Evolutionary conservation across 2,329 filamentous ascomycete species (phyloP), one percentile per base, ranked within the genome.

Genomic region (Lasiodiplodia sp.): DNA sequence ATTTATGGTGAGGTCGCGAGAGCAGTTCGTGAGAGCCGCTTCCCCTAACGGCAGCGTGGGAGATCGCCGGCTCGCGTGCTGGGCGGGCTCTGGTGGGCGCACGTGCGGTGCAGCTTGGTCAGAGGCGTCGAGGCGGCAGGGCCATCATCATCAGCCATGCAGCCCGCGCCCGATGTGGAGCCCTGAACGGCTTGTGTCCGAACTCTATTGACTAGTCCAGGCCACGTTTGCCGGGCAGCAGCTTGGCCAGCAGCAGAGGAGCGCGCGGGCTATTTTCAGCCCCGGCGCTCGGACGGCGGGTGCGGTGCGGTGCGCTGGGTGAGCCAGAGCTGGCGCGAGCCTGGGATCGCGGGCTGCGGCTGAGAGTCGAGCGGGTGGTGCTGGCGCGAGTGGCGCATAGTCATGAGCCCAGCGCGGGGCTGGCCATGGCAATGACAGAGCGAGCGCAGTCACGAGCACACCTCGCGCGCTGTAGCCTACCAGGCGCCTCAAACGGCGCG

Each of bases 201-300:
- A 64, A 64, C 60, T 64, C 60, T 64, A 64, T 64, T 64, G 60
- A 51, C 60, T 64, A 52, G 60, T 52, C 44, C 47, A 64, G 60
- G 60, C 44, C 60, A 64, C 60, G 44, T 47, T 47, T 49, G 60
- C 60, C 58, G 40, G 38, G 58, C 49, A 49, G 40, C 44, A 47
- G 58, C 58, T 63, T 63, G 40, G 58, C 40, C 25, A 47, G 57
- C 57, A 47, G 38, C 18, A 23, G 23, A 21, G 44, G 25, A 25
- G n/a, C 40, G 23, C 56, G 55, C 58, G 60, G 60, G 60, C 60
- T 64, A 64, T 64, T 64, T 64, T 64, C 52, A 16, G 44, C 40
- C 14, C 25, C 28, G 28, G 60, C 44, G 44, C 60, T 51, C 47
- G 60, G 44, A 52, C 60, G 47, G 40, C 18, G 14, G 52, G 23